A percentile compares a stretch with the other conserved stretches of the same genome.
Conservation (phyloP, 176 grass and related monocot species). For the Saccharum officinarum region DNA sequence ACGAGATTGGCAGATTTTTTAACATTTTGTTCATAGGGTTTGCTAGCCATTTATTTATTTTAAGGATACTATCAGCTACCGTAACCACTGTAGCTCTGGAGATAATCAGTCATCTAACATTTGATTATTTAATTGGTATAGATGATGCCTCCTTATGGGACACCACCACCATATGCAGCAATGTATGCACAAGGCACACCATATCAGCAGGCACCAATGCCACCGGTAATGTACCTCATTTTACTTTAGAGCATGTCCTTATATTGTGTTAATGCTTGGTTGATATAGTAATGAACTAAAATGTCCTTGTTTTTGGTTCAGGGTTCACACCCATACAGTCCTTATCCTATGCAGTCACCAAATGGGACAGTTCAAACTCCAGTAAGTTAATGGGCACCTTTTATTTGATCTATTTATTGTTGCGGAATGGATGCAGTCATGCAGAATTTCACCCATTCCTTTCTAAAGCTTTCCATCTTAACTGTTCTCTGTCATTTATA, state of each 20-base stretch:
- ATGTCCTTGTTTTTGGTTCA: slow-evolving; percentile 32
- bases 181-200: slow-evolving; percentile 64
- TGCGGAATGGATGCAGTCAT: not conserved
- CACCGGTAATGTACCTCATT: slow-evolving; percentile 46
- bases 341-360: slow-evolving; percentile 54
- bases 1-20: slow-evolving; percentile 16
- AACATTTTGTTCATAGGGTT: slow-evolving; percentile 9
- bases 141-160: slow-evolving; percentile 63
- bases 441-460: not conserved
- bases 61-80: slow-evolving; percentile 18
- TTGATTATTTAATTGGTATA: slow-evolving; percentile 36
- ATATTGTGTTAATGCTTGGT: not conserved
- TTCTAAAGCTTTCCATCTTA: slow-evolving; percentile 10
- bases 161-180: slow-evolving; percentile 53
- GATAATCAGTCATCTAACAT: slow-evolving; percentile 36
- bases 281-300: not conserved
- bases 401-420: slow-evolving; percentile 17
- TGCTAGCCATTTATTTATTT: slow-evolving; percentile 28
- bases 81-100: slow-evolving; percentile 9
- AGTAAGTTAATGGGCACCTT: slow-evolving; percentile 48
- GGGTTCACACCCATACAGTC: slow-evolving; percentile 61
- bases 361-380: slow-evolving; percentile 58
- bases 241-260: slow-evolving; percentile 21
- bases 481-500: slow-evolving; percentile 23
- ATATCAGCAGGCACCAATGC: slow-evolving; percentile 53